Evolutionary conservation across 768 basidiomycete species (phyloP).

Genomic region (Sporobolomyces phaffii): DNA sequence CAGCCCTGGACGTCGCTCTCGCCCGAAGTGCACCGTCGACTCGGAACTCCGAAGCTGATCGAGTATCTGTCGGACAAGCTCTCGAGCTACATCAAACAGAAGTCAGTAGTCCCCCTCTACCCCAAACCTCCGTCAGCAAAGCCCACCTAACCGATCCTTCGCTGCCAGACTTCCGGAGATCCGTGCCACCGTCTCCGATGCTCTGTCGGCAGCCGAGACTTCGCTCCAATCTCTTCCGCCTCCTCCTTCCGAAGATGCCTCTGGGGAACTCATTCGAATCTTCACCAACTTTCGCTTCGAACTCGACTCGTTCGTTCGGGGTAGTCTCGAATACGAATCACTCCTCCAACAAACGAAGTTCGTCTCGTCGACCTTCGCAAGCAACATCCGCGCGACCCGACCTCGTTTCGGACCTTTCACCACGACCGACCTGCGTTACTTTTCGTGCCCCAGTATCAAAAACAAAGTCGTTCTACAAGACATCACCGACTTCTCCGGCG

Average conservation of each 20-base stretch:
- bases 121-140: not conserved
- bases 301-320: slow-evolving; percentile 15
- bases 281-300: slow-evolving; percentile 15
- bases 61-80: slow-evolving; percentile 54
- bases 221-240: not conserved
- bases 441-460: not conserved
- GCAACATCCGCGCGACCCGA: slow-evolving; percentile 10
- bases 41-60: slow-evolving; percentile 59
- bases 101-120: slow-evolving; percentile 47
- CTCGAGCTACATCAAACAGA: slow-evolving; percentile 53
- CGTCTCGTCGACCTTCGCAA: slow-evolving; percentile 7
- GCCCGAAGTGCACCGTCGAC: slow-evolving; percentile 44
- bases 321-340: not conserved
- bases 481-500: not conserved
- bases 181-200: not conserved
- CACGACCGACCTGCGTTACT: not conserved
- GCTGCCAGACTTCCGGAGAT: slow-evolving; percentile 24
- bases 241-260: slow-evolving; percentile 34
- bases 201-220: not conserved
- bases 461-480: not conserved
- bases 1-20: slow-evolving; percentile 53
- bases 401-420: slow-evolving; percentile 20
- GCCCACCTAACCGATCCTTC: not conserved
- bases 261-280: slow-evolving; percentile 26
- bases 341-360: slow-evolving; percentile 30